Evolutionary conservation across 2,329 filamentous ascomycete species (phyloP).

Genomic region (Penicillium sp.): DNA sequence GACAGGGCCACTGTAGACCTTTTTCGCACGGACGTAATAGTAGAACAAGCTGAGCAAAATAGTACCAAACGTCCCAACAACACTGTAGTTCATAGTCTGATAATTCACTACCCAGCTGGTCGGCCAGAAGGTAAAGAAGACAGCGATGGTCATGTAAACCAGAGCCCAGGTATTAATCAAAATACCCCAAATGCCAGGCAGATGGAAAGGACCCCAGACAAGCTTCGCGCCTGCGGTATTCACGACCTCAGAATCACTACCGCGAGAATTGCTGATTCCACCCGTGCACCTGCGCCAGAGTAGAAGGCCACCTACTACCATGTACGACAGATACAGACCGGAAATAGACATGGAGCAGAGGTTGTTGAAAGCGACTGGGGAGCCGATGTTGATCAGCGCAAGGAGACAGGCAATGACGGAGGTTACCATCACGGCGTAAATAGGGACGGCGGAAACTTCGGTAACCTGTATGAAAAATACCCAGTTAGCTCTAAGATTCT

Average conservation of each 20-base stretch:
- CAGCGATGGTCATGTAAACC: slow-evolving; percentile 47
- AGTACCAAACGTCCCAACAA: slow-evolving; percentile 44
- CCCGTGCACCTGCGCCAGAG: slow-evolving; percentile 29
- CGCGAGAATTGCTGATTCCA: slow-evolving; percentile 17
- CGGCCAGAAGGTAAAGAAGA: slow-evolving; percentile 54
- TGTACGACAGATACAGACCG: slow-evolving; percentile 34
- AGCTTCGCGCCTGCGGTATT: slow-evolving; percentile 30
- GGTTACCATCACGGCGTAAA: slow-evolving; percentile 27
- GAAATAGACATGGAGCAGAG: slow-evolving; percentile 36
- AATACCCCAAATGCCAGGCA: slow-evolving; percentile 38
- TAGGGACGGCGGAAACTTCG: slow-evolving; percentile 26
- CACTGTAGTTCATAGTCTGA: slow-evolving; percentile 49
- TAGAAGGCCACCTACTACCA: slow-evolving; percentile 28
- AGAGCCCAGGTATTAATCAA: slow-evolving; percentile 47
- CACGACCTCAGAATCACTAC: slow-evolving; percentile 19
- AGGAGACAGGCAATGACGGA: slow-evolving; percentile 31
- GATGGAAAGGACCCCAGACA: slow-evolving; percentile 33
- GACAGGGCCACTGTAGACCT: slow-evolving; percentile 35
- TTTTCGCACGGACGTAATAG: slow-evolving; percentile 37
- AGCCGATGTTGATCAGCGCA: slow-evolving; percentile 37
- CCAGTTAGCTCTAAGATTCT: background rate
- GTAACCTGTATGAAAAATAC: slow-evolving; percentile 19
- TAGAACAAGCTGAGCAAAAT: slow-evolving; percentile 45
- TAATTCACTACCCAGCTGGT: slow-evolving; percentile 35
- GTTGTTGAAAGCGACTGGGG: slow-evolving; percentile 33